Conservation (phyloP, 345 rosid genomes). For the Gossypium bickii region DNA sequence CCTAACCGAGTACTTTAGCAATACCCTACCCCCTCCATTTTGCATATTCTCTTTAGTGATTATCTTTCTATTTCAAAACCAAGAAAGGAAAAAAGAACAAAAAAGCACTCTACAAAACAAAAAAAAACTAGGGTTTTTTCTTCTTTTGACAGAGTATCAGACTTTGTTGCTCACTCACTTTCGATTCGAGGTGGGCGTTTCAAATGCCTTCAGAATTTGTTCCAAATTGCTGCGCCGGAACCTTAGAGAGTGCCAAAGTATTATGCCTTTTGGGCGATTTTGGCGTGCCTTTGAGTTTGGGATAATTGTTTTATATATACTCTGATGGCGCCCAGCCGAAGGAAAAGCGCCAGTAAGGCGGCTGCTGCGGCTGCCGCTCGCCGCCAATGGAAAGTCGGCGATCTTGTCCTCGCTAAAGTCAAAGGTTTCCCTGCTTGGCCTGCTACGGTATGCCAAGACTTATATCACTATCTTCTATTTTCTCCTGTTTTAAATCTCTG, state of each 20-base stretch:
- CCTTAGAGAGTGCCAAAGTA: constrained; percentile 37
- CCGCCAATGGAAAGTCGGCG: constrained; percentile 93
- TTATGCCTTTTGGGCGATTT: constrained; percentile 29
- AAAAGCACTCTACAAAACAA: no score
- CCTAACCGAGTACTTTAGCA: no score
- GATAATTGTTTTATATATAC: constrained; percentile 13
- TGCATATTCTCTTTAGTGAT: no score
- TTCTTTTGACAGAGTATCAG: neutral
- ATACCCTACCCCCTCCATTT: no score
- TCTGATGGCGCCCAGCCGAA: constrained; percentile 81
- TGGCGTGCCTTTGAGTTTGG: constrained; percentile 27
- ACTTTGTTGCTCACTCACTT: constrained; percentile 18
- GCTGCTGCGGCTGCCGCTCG: constrained; percentile 79
- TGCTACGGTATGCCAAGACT: constrained; percentile 54
- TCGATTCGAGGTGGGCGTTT: constrained; percentile 22
- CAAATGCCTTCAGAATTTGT: constrained; percentile 56
- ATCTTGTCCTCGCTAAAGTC: constrained; percentile 94
- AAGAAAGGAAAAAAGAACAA: no score
- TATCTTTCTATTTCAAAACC: no score
- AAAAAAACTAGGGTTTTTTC: constrained; percentile 23
- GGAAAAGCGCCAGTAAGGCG: constrained; percentile 61
- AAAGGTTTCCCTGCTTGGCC: constrained; percentile 99
- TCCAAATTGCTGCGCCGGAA: constrained; percentile 33
- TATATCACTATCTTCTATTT: neutral
- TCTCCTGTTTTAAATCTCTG: neutral